These are phyloP conservation scores for Lichina pygmaea DNA, from an alignment of 495 filamentous ascomycete genomes.

Conservation along the genomic window DNA sequence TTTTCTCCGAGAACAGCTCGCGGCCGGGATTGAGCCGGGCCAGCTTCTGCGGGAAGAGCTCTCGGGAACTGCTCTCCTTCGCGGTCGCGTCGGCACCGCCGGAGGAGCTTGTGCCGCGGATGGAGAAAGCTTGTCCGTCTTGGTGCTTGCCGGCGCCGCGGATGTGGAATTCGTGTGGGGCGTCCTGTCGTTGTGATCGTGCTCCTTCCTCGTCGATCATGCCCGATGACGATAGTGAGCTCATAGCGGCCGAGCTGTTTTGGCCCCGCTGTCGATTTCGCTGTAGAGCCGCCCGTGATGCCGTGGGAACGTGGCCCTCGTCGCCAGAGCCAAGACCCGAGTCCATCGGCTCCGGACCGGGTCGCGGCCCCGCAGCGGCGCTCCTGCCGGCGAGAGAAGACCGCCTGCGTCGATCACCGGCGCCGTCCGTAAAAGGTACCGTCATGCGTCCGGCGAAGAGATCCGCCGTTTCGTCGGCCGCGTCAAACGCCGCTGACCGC, in stretches of 20 bases:
- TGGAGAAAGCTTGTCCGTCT: conserved; percentile 30
- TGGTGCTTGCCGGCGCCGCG: conserved; percentile 12
- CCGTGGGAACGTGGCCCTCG: too few species aligned
- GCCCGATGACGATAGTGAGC: neutral
- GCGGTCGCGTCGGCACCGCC: conserved; percentile 12
- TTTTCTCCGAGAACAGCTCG: conserved; percentile 35
- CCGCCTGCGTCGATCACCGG: neutral
- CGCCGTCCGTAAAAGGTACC: conserved; percentile 22
- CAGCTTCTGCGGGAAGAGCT: conserved; percentile 23
- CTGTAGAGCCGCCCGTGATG: too few species aligned
- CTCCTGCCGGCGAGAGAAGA: neutral
- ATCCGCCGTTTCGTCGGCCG: conserved; percentile 31
- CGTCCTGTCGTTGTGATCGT: neutral
- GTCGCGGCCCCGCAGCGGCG: neutral
- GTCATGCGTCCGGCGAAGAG: conserved; percentile 25
- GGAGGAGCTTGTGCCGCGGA: conserved; percentile 29
- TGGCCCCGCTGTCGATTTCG: neutral
- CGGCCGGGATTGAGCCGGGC: conserved; percentile 20
- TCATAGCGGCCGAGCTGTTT: neutral
- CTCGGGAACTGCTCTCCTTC: conserved; percentile 12
- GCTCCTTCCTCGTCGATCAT: neutral
- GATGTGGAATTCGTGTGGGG: conserved; percentile 34
- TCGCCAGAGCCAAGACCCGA: neutral
- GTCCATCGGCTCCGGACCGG: neutral
- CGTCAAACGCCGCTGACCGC: conserved; percentile 36